Evolutionary conservation across 2,329 filamentous ascomycete species (phyloP), one percentile per base, ranked within the genome.

Genomic region (Tothia fuscella): DNA sequence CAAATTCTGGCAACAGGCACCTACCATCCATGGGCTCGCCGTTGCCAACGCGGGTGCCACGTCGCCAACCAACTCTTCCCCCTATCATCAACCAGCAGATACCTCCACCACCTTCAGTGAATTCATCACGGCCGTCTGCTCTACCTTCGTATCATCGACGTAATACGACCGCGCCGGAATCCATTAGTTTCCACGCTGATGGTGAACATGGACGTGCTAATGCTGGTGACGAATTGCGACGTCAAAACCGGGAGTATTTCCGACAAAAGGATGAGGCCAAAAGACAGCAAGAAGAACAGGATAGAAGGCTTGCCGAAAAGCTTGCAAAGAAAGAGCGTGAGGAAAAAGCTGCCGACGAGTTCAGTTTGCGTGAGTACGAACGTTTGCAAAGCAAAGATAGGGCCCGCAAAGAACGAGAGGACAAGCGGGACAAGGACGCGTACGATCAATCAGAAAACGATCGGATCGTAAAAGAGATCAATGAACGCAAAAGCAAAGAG

Each of bases 131-230:
- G 16, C 25, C 41, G 7, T 30, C 31, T n/a, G 19, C 16, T 12
- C 25, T 28, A 17, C 25, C 25, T 12, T 22, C 35, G 3, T 37
- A 16, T 21, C 41, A 43, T 26, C 41, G 41, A 16, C 41, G 41
- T n/a, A 43, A 5, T 14, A n/a, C 17, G 4, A 43, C 41, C 17
- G 41, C 41, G 16, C 41, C 41, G 17, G 41, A 35, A 2, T n/a
- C 41, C 7, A 38, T 34, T 22, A 25, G 16, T 5, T 34, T 19
- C 16, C 20, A 19, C 16, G 21, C 25, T 30, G 38, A 32, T 19
- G 30, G 35, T 31, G 42, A 44, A 28, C 22, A 22, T 12, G 41
- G 38, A 26, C 42, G 42, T 19, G 34, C 42, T 9, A 32, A 44
- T 20, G 42, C 42, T 24, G 22, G 42, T 25, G 42, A 44, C 9